Base-by-base conservation (phyloP, 2,329 filamentous ascomycete genomes). In the Macrophomina phaseolina region DNA sequence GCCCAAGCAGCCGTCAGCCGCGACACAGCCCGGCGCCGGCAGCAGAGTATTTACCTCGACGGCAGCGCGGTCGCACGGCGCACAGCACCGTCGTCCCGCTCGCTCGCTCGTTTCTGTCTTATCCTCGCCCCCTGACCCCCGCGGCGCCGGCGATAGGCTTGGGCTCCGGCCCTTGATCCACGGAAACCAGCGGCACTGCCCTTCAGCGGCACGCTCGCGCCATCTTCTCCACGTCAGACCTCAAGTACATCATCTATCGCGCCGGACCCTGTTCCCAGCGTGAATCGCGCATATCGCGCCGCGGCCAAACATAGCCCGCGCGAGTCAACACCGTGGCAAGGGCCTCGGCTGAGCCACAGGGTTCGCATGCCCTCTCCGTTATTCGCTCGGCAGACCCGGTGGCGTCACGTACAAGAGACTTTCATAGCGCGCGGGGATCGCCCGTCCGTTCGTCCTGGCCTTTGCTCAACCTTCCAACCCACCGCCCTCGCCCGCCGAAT, bases 331-430 rank as follows among this genome's bases (percentile, higher is more conserved):
- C 58, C 58, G 58, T 62, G 58, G 58, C 58, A 61, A 63, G 60
- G 45, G 60, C 45, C 42, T 34, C 36, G 53, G 53, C 64, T 60
- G 64, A 60, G 64, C 64, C 64, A 60, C 64, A 66, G 64, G 55
- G 53, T 53, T 60, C 55, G 64, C 64, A 58, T 46, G 64, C 46
- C 64, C 52, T 48, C 53, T 65, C 51, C 45, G 42, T 48, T 38
- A 62, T 51, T 66, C 64, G 53, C 55, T 66, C 64, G 64, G 64
- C 64, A 61, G 18, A 45, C 46, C 64, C 64, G 64, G 64, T 66
- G 64, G 64, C 64, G 64, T 65, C 63, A 58, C 63, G 42, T 65
- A 65, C 63, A 65, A 65, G 63, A 65, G 63, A 65, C 38, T 62
- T 61, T 49, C 58, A 32, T 38, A 38, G 40, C 48, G 58, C 58